Conservation (phyloP, 805 yeast species). For the Cyberlindnera xylosilytica region DNA sequence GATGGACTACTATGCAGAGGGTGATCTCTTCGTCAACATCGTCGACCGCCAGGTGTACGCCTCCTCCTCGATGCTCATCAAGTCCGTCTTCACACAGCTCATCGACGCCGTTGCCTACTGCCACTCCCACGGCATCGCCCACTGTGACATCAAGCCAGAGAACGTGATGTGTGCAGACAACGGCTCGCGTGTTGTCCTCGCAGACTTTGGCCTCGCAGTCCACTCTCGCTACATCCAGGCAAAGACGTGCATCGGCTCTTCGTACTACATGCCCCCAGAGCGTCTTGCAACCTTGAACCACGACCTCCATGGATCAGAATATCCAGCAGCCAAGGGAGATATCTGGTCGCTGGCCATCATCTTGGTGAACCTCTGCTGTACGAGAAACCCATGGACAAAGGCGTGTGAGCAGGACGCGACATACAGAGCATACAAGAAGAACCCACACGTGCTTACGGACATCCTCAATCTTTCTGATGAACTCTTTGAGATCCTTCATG, state of each 20-base stretch:
- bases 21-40: slow-evolving; percentile 83
- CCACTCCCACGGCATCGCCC: slow-evolving; percentile 80
- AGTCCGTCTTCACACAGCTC: slow-evolving; percentile 68
- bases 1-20: slow-evolving; percentile 83
- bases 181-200: slow-evolving; percentile 56
- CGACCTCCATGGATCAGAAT: slow-evolving; percentile 29
- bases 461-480: slow-evolving; percentile 74
- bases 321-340: slow-evolving; percentile 76
- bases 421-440: slow-evolving; percentile 58
- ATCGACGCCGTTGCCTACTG: slow-evolving; percentile 80
- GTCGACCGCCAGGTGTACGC: slow-evolving; percentile 66
- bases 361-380: slow-evolving; percentile 73
- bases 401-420: slow-evolving; percentile 66
- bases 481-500: slow-evolving; percentile 47
- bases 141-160: slow-evolving; percentile 95
- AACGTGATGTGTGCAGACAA: slow-evolving; percentile 68
- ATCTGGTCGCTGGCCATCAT: slow-evolving; percentile 86
- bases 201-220: slow-evolving; percentile 91
- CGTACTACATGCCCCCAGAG: slow-evolving; percentile 94
- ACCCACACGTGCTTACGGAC: slow-evolving; percentile 51
- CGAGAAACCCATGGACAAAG: slow-evolving; percentile 88
- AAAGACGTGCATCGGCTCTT: slow-evolving; percentile 79
- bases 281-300: slow-evolving; percentile 42
- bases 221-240: slow-evolving; percentile 53
- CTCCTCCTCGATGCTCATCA: slow-evolving; percentile 42